Percentiles rank a stretch among this genome's conserved stretches.
These are phyloP conservation scores for Talaromyces proteolyticus DNA, from an alignment of 495 filamentous ascomycete species.

Conservation along the genomic window DNA sequence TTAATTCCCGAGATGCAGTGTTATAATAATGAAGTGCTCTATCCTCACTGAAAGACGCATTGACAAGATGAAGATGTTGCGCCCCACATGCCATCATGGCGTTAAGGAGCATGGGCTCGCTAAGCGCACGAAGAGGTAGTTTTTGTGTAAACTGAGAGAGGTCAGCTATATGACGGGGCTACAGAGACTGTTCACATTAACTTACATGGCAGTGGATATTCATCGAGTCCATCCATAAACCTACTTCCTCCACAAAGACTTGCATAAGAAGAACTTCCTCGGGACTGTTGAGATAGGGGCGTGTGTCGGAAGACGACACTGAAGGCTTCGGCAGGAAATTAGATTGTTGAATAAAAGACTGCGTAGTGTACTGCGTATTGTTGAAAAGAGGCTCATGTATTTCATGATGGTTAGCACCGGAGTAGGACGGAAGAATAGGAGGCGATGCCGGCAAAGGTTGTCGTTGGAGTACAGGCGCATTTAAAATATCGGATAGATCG, in stretches of 20 bases:
- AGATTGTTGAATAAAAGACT: slow-evolving; percentile 18
- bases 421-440: slow-evolving; percentile 21
- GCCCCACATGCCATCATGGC: slow-evolving; percentile 88
- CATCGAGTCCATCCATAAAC: slow-evolving; percentile 90
- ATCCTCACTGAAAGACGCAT: slow-evolving; percentile 65
- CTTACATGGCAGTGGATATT: slow-evolving; percentile 77
- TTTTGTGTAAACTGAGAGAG: slow-evolving; percentile 63
- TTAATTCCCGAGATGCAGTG: slow-evolving; percentile 67
- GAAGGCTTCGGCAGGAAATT: slow-evolving; percentile 16
- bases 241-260: slow-evolving; percentile 86
- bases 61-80: slow-evolving; percentile 67
- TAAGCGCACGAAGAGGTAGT: slow-evolving; percentile 73
- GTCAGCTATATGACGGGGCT: slow-evolving; percentile 8
- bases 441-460: slow-evolving; percentile 39
- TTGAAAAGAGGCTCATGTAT: slow-evolving; percentile 17
- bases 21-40: slow-evolving; percentile 80
- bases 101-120: slow-evolving; percentile 86
- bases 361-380: slow-evolving; percentile 21
- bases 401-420: slow-evolving; percentile 22
- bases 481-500: slow-evolving; percentile 26
- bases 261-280: slow-evolving; percentile 85
- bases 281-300: slow-evolving; percentile 57
- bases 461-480: slow-evolving; percentile 22
- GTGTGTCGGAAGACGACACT: slow-evolving; percentile 17
- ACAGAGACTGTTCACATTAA: slow-evolving; percentile 1